Base-by-base conservation (phyloP, 2,329 filamentous ascomycete species). In the Fusarium sp. region DNA sequence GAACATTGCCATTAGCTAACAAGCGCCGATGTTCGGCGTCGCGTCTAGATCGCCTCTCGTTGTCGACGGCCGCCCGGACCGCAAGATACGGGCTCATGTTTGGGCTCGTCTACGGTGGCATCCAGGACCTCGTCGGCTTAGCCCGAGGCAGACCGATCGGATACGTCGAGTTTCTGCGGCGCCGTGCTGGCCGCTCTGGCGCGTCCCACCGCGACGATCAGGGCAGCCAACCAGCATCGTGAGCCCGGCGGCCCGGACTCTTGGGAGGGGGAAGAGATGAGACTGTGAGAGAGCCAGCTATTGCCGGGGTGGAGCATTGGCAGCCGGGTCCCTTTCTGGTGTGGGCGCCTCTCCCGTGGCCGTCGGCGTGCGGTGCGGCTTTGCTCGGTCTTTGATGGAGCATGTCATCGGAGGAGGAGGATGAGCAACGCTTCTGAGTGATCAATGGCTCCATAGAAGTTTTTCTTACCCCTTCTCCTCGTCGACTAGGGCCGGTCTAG, bases 41-140 rank as follows among this genome's bases (percentile, higher is more conserved):
- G 54, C 63, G 55, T 68, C 50, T 78, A 95, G 93, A 95, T 84
- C 88, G 91, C 43, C 93, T 98, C 75, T 93, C 94, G 36, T 82
- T 95, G 31, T 90, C 91, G 63, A 92, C 92, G 53, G 90, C 91
- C 41, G 92, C 91, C 16, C 88, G 92, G 67, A 96, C 94, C 44
- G 94, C 94, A 53, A 93, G 90, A 77, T 89, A 92, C 73, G 95
- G 94, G 1, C 83, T 98, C 47, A 84, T 92, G 72, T 90, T 94
- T 70, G 95, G 95, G 18, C 77, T 97, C 37, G 88, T 84, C 8
- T 98, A 94, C 81, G 95, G 95, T 27, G 83, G 95, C 39, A 79
- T 92, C 62, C 95, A 98, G 81, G 95, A 98, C 82, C 82, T 86
- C 11, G 79, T 96, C 36, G 89, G 90, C 56, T 84, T 91, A 64